These are phyloP conservation scores for Lichenothelia convexa DNA, from an alignment of 495 filamentous ascomycete genomes.

Conservation along the genomic window DNA sequence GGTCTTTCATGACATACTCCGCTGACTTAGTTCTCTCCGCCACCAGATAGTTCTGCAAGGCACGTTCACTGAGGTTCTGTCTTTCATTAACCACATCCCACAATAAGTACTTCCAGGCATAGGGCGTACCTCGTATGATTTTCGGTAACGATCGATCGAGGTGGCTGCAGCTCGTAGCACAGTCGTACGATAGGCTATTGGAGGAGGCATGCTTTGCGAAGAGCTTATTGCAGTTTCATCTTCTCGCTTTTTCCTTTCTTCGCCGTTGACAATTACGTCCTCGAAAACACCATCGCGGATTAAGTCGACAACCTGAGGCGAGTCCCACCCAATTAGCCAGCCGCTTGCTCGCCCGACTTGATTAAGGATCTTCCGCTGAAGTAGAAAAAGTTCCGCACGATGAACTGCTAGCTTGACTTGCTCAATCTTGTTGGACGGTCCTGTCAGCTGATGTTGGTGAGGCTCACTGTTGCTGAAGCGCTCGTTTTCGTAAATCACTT, in stretches of 20 bases:
- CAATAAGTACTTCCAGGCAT: neutral
- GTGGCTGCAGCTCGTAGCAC: too few species aligned
- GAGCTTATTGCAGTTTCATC: too few species aligned
- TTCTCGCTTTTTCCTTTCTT: too few species aligned
- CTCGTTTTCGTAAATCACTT: slow-evolving; percentile 21
- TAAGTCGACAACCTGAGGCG: too few species aligned
- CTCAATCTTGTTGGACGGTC: neutral
- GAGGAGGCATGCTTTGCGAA: too few species aligned
- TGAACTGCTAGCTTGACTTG: slow-evolving; percentile 68
- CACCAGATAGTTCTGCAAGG: slow-evolving; percentile 41
- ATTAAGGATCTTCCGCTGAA: slow-evolving; percentile 64
- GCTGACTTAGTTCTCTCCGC: slow-evolving; percentile 60
- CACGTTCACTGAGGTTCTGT: slow-evolving; percentile 22
- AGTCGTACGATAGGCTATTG: too few species aligned
- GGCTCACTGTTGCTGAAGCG: slow-evolving; percentile 7
- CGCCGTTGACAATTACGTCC: too few species aligned
- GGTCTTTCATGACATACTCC: slow-evolving; percentile 61
- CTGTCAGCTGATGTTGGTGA: neutral
- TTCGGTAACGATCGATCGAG: slow-evolving; percentile 12
- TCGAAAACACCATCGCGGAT: too few species aligned
- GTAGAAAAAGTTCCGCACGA: slow-evolving; percentile 60
- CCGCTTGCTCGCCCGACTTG: slow-evolving; percentile 50
- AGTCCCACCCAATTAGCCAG: slow-evolving; percentile 65
- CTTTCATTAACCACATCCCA: neutral
- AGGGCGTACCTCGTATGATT: slow-evolving; percentile 13